Conservation (phyloP, 1,284 basidiomycete species). For the Trametes pubescens region DNA sequence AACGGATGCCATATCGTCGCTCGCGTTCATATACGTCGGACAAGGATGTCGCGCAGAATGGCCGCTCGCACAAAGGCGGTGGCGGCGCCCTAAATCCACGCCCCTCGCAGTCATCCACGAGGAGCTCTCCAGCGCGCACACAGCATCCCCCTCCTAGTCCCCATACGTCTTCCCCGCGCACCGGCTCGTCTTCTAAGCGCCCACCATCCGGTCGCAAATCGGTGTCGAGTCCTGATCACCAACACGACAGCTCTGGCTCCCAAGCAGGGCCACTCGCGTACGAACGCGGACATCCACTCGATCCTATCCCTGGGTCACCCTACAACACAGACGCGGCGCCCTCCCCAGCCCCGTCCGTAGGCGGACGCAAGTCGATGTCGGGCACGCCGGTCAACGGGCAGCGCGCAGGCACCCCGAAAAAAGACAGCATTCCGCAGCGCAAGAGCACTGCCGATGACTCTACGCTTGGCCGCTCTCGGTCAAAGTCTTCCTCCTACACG, state of each 20-base stretch:
- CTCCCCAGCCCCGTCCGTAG: constrained; percentile 47
- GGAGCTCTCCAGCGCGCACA: constrained; percentile 40
- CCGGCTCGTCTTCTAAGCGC: constrained; percentile 31
- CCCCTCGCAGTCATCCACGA: constrained; percentile 38
- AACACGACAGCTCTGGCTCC: constrained; percentile 30
- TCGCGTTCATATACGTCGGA: constrained; percentile 39
- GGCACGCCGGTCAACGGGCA: constrained; percentile 28
- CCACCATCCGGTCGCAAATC: constrained; percentile 28
- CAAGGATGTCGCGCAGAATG: constrained; percentile 24
- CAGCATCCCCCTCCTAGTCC: constrained; percentile 34
- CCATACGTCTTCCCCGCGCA: constrained; percentile 18
- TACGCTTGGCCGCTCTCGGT: constrained; percentile 43
- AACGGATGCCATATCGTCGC: constrained; percentile 39
- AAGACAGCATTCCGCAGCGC: constrained; percentile 39
- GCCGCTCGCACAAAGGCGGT: constrained; percentile 10
- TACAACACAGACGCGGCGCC: constrained; percentile 60
- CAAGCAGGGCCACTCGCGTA: constrained; percentile 41
- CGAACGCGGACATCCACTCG: constrained; percentile 51
- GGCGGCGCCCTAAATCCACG: constrained; percentile 26
- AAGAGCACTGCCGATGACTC: constrained; percentile 42
- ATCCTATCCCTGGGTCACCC: constrained; percentile 69
- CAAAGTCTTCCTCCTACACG: constrained; percentile 58
- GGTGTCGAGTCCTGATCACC: constrained; percentile 29
- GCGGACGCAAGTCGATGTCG: constrained; percentile 31
- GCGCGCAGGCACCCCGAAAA: constrained; percentile 27